A percentile compares a stretch with the other conserved stretches of the same genome.
phyloP scores from a whole-genome alignment of 345 rosid species.

The Pugionium dolabratum region DNA sequence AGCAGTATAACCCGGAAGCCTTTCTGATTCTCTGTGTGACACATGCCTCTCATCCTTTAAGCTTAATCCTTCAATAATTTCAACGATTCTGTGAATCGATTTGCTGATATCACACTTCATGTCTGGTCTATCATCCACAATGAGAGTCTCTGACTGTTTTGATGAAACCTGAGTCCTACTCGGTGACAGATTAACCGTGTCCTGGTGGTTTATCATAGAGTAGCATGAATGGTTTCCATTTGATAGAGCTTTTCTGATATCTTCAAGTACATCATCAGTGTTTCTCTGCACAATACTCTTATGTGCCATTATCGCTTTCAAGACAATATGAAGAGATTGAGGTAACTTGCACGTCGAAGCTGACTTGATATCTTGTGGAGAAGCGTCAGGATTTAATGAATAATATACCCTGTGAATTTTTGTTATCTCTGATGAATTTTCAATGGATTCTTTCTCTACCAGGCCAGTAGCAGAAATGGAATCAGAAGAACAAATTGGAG shows the following conservation, averaged over 20 bases:
- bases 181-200: conserved; percentile 10
- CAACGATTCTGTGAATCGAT: conserved; percentile 60
- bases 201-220: conserved; percentile 15
- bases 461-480: conserved; percentile 41
- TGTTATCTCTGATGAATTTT: conserved; percentile 38
- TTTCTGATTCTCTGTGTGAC: conserved; percentile 48
- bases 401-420: conserved; percentile 39
- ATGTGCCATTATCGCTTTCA: conserved; percentile 55
- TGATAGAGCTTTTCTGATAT: conserved; percentile 55
- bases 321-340: conserved; percentile 52
- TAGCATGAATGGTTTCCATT: conserved; percentile 31
- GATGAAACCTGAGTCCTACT: conserved; percentile 29
- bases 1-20: conserved; percentile 63
- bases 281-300: conserved; percentile 42
- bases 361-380: conserved; percentile 38
- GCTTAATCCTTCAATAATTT: conserved; percentile 66
- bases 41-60: conserved; percentile 49
- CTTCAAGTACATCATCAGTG: conserved; percentile 58
- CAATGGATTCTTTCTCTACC: conserved; percentile 41
- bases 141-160: conserved; percentile 38
- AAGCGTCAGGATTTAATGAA: conserved; percentile 34
- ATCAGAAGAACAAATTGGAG: conserved; percentile 36
- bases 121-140: conserved; percentile 30
- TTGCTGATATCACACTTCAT: conserved; percentile 50
- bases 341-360: conserved; percentile 33